phyloP scores from a whole-genome alignment of 192 early-diverging fungal species.

The Umbelopsis sp. region DNA sequence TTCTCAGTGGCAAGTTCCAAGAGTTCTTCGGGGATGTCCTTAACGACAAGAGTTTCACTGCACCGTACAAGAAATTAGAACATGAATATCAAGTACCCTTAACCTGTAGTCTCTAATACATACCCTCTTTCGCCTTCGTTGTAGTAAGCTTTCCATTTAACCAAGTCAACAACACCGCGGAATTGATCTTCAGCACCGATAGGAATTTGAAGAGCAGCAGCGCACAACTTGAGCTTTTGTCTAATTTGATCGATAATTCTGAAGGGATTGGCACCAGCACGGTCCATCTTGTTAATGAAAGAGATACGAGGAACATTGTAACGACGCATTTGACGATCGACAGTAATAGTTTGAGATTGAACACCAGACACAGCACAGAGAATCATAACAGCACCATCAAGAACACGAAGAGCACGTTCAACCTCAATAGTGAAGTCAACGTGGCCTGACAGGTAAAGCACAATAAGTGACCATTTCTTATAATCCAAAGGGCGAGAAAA shows the following conservation, averaged over 20 bases:
- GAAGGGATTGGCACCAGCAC: conserved; percentile 82
- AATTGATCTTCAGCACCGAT: conserved; percentile 89
- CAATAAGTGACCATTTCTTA: neutral
- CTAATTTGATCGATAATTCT: conserved; percentile 82
- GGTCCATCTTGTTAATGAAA: conserved; percentile 92
- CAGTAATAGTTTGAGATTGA: conserved; percentile 87
- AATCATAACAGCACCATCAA: conserved; percentile 86
- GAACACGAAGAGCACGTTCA: conserved; percentile 82
- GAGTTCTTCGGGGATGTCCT: conserved; percentile 67
- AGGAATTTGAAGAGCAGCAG: conserved; percentile 80
- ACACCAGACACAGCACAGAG: conserved; percentile 86
- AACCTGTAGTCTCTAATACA: neutral
- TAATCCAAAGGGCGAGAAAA: neutral
- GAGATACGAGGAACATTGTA: conserved; percentile 86
- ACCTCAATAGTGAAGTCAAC: conserved; percentile 92
- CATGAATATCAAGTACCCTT: neutral
- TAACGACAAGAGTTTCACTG: conserved; percentile 73
- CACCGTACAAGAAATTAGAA: neutral
- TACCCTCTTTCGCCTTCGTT: conserved; percentile 90
- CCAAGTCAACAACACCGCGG: conserved; percentile 89
- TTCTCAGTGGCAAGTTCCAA: conserved; percentile 66
- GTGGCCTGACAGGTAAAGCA: conserved; percentile 56
- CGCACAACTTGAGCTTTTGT: conserved; percentile 74
- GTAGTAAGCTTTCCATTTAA: conserved; percentile 84
- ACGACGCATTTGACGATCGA: conserved; percentile 89